Evolutionary conservation across 495 filamentous ascomycete species (phyloP), one percentile per base, ranked within the genome.

Genomic region (Hypoxylon lienhwacheense): DNA sequence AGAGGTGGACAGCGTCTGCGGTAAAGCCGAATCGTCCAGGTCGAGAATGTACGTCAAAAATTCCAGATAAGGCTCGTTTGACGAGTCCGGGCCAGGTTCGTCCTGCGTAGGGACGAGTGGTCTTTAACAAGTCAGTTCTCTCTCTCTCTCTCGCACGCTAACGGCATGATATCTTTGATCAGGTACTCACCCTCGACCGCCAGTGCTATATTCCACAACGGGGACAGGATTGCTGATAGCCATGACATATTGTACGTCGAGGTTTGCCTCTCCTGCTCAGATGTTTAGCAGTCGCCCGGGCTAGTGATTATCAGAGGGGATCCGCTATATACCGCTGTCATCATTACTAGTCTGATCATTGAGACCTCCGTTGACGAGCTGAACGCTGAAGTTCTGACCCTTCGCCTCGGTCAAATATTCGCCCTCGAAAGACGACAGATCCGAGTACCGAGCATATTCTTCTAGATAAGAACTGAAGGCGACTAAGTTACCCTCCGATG

Each of bases 31-130:
- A 58, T 73, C 64, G 0, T 61, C 42, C 19, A 63, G 61, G 17
- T 48, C 53, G 8, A 70, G 49, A 20, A 74, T 60, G 10, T 65
- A 87, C 14, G 83, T 79, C 21, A 93, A 77, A 56, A 84, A 89
- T 1, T 83, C 79, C 4, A 91, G 73, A 65, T 88, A 93, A 0
- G 88, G 88, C 75, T 91, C 87, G 66, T 90, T 90, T 39, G 59
- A 77, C 55, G 47, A 71, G 64, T n/a, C n/a, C n/a, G 26, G 67
- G 41, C 36, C 75, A 0, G 82, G 81, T 50, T 82, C 67, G 52
- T 83, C 78, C 3, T 80, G 68, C 47, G 88, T 85, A 1, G 86
- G 85, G 6, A 84, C 73, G 22, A 88, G 79, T 1, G 74, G 73
- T 47, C 64, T 66, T 34, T 7, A 20, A 28, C 4, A 10, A 33